Base-by-base conservation (phyloP, 257 asterid genomes). In the Nemophila menziesii region DNA sequence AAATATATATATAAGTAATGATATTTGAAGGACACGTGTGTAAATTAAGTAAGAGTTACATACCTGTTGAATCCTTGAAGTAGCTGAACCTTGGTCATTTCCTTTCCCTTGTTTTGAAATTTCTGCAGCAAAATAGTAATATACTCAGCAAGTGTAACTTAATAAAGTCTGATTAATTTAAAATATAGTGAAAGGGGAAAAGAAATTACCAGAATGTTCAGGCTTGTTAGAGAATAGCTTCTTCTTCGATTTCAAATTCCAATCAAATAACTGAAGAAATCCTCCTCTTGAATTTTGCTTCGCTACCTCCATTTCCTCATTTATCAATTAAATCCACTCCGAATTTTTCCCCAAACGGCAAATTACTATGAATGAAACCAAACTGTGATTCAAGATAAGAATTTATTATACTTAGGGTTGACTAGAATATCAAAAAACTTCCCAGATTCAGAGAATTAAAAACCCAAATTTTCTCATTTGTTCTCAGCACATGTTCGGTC, bases 191-290 rank as follows among this genome's bases (percentile, higher is more conserved):
- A 38, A 47, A 29, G 36, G 37, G 43, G 45, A 27, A 23, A 60
- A 54, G 34, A 14, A 53, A 34, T 63, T 82, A 84, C 97, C 97
- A 19, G 82, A 73, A 45, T 60, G 51, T 49, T 78, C 94, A 34
- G 86, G 56, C 58, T 70, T 84, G 82, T 58, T 69, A 19, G 95
- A 62, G 77, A 84, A 84, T 50, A 89, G 93, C 80, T 76, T 89
- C 82, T 84, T 89, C 42, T 86, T 71, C 40, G 98, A 84, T 68
- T 80, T 89, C 48, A 44, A 75, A 56, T 84, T 84, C 98, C 98
- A 89, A 66, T 89, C 98, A 39, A 89, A 89, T 73, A 89, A 61
- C 75, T 90, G 99, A 47, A 85, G 74, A 57, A 90, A 75, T 21
- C 99, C 89, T 24, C 96, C 96, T 54, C 73, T 90, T 3, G 54